Base-by-base conservation (phyloP, 2,329 filamentous ascomycete genomes). In the Orbilia brochopaga region DNA sequence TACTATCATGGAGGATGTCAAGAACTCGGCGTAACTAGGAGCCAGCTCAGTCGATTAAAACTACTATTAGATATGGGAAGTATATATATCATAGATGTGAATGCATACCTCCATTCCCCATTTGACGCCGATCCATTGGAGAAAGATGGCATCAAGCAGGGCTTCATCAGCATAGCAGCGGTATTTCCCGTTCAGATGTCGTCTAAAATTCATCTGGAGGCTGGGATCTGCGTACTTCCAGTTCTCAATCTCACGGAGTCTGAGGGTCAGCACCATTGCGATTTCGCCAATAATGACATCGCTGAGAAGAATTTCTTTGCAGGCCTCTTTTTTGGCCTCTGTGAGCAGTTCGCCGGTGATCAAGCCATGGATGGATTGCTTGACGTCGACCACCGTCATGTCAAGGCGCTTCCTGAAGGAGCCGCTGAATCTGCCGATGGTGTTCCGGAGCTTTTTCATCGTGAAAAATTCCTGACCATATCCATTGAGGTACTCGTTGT, bases 121-220 rank as follows among this genome's bases (percentile, higher is more conserved):
- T 55, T 80, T 81, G 2, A 83, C 77, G 4, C 84, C 85, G 37
- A 86, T 79, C 70, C 82, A 85, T 50, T 86, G 83, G 1, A 86
- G 77, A 23, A 86, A 80, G 6, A 86, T 80, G 1, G 83, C 82
- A 74, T 86, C 83, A 6, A 86, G 80, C 19, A 85, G 79, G 70
- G 87, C 85, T 74, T 85, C 83, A 55, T 86, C 83, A 80, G 85
- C 85, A 75, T 82, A 86, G 24, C 86, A 83, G 1, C 85, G 80
- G 75, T 87, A 87, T 69, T 84, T 83, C 1, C 84, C 83, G 74
- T 85, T 86, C 37, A 86, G 76, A 57, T 85, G 82, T 6, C 83
- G 81, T 37, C 84, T 81, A 79, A 83, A 82, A 51, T 83, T 80
- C 1, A 86, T 75, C 0, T 80, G 78, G 6, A 85, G 79, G 2